Evolutionary conservation across 306 rosid genomes (phyloP), one percentile per base, ranked within the genome.

Genomic region (Prunus mongolica): DNA sequence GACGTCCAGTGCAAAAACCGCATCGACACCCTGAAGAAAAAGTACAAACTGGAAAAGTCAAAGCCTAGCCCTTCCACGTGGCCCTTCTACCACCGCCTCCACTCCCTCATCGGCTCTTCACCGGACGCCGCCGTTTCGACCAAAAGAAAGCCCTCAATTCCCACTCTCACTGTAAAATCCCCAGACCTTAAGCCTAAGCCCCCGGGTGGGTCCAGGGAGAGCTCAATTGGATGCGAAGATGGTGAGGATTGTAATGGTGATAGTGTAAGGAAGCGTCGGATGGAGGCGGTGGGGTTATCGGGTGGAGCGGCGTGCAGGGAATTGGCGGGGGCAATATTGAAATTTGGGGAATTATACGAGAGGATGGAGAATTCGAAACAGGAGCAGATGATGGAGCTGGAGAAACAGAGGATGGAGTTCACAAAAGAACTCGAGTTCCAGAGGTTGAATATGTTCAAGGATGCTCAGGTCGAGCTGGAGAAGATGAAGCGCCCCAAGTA

Each of bases 331-430:
- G 88, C 91, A 54, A 72, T 87, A 15, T 50, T 75, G 44, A 80
- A 65, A 71, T 84, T 87, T 57, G 91, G 85, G 78, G 87, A 84
- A 75, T 75, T 82, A 30, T 87, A 84, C 65, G 91, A 82, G 78
- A 80, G 85, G 72, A 74, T 64, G 8, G 91, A 87, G 87, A 82
- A 79, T 49, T 80, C 74, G 6, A 84, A 82, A 69, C 82, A 77
- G 80, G 75, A 83, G 64, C 81, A 76, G 70, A 69, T 78, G 78
- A 55, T 82, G 78, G 91, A 87, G 71, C 51, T 87, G 76, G 91
- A 87, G 87, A 87, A 67, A 67, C 87, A 87, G 80, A 82, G 87
- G 68, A 75, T 85, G 87, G 84, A 85, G 58, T 85, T 87, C n/a
- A 50, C 80, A 9, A 82, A 78, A 79, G 89, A 87, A 9, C 82